Conservation (phyloP, 2,329 filamentous ascomycete species). For the Paraphaeosphaeria sporulosa region DNA sequence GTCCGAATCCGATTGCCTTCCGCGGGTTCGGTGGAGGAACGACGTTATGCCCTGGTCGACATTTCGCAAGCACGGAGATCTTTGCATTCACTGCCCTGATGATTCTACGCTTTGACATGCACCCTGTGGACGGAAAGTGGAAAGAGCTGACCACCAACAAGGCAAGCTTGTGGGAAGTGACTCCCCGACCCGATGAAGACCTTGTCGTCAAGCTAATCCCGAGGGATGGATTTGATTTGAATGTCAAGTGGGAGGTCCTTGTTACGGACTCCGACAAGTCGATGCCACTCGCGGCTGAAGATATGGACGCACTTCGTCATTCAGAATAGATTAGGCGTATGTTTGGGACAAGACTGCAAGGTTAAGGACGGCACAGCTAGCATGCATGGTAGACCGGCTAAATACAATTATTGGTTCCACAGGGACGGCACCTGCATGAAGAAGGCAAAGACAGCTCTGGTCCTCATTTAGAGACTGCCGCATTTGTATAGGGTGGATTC, state of each 20-base stretch:
- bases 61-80: slow-evolving; percentile 42
- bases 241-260: slow-evolving; percentile 20
- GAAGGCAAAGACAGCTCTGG: too few relatives aligned
- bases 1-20: slow-evolving; percentile 23
- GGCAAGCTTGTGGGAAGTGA: slow-evolving; percentile 16
- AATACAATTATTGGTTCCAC: too few relatives aligned
- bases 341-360: too few relatives aligned
- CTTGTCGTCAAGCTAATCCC: slow-evolving; percentile 14
- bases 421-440: too few relatives aligned
- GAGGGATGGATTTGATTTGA: slow-evolving; percentile 6
- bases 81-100: slow-evolving; percentile 35
- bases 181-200: slow-evolving; percentile 21
- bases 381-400: too few relatives aligned
- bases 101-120: slow-evolving; percentile 37
- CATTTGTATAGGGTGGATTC: too few relatives aligned
- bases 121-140: slow-evolving; percentile 23
- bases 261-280: slow-evolving; percentile 14
- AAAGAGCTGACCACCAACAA: slow-evolving; percentile 19
- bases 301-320: neutral
- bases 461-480: too few relatives aligned
- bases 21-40: slow-evolving; percentile 38
- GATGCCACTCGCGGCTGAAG: slow-evolving; percentile 15
- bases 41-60: slow-evolving; percentile 41
- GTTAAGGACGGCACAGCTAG: too few relatives aligned
- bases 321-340: neutral